Evolutionary conservation across 129 eudicot species (phyloP), one percentile per base, ranked within the genome.

Genomic region (Smallanthus sonchifolius): DNA sequence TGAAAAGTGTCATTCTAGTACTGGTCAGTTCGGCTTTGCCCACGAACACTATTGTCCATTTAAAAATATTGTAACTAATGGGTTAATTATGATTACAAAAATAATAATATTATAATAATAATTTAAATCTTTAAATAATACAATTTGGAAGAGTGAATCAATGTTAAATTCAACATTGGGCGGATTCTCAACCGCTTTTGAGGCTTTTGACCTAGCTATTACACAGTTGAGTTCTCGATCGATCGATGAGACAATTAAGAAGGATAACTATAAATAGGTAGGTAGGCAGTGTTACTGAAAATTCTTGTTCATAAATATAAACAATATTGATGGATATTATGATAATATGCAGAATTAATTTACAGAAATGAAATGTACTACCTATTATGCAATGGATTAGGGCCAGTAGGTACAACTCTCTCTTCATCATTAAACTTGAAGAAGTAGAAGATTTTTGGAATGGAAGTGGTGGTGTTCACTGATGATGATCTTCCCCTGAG

Each of bases 341-440:
- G n/a, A n/a, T 19, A 36, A 36, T 1, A 45, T 1, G 10, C 5
- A 45, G 5, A 70, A 16, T 10, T 24, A 34, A 64, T 34, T 32
- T 5, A 13, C 45, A 7, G 28, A 6, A 42, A 20, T 7, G 13
- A 28, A 4, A 38, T 7, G 13, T 1, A 20, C 72, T 78, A 78
- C 82, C 82, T 78, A 78, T 78, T 78, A 71, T 78, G 79, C 74
- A 79, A 73, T n/a, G 83, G 83, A 65, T 79, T 79, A 72, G 79
- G 78, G 10, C 83, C 83, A 32, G 83, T 79, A 44, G 83, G 83
- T 73, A 79, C 83, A 65, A 79, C 47, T 66, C 83, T 79, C 15
- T 79, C 79, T 73, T 73, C 69, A 65, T 79, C 52, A 79, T 65
- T 73, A 6, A 79, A 79, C 62, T 79, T 79, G 74, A 79, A 79